Evolutionary conservation across 2,329 filamentous ascomycete genomes (phyloP).

Genomic region (Cladorrhinum sp.): DNA sequence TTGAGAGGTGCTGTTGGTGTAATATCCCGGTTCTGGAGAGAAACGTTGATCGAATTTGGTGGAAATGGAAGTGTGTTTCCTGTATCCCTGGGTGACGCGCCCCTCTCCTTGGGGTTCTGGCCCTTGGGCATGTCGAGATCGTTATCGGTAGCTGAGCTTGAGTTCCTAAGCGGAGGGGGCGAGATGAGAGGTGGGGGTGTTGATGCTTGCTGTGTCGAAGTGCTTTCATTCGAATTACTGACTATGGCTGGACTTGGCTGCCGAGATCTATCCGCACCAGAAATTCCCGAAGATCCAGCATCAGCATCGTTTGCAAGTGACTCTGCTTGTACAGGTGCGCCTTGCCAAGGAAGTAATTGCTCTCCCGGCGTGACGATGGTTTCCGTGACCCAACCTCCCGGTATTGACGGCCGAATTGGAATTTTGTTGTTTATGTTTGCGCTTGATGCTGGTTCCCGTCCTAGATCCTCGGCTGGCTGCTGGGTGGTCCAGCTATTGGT

Average conservation of each 20-base stretch:
- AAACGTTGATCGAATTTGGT: slow-evolving; percentile 19
- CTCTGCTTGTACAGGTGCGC: slow-evolving; percentile 7
- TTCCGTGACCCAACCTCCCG: slow-evolving; percentile 35
- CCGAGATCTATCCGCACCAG: neutral
- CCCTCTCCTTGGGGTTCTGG: neutral
- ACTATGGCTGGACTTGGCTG: neutral
- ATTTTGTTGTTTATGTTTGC: slow-evolving; percentile 11
- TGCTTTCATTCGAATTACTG: neutral
- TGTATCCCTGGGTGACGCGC: neutral
- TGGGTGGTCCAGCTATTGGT: neutral
- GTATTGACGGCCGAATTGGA: slow-evolving; percentile 28
- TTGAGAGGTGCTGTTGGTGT: slow-evolving; percentile 46
- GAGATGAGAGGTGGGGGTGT: slow-evolving; percentile 4
- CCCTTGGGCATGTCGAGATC: slow-evolving; percentile 3
- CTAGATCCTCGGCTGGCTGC: slow-evolving; percentile 10
- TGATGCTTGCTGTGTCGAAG: neutral
- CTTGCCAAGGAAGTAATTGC: slow-evolving; percentile 6
- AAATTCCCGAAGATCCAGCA: neutral
- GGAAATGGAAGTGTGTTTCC: slow-evolving; percentile 7
- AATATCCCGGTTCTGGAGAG: slow-evolving; percentile 31
- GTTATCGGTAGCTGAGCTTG: slow-evolving; percentile 15
- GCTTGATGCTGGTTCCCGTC: slow-evolving; percentile 15
- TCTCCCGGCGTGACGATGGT: slow-evolving; percentile 27
- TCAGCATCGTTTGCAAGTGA: slow-evolving; percentile 7
- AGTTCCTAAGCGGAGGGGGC: slow-evolving; percentile 9